These are phyloP conservation scores for Amaranthus cruentus DNA, from an alignment of 148 eudicot species.

Conservation along the genomic window DNA sequence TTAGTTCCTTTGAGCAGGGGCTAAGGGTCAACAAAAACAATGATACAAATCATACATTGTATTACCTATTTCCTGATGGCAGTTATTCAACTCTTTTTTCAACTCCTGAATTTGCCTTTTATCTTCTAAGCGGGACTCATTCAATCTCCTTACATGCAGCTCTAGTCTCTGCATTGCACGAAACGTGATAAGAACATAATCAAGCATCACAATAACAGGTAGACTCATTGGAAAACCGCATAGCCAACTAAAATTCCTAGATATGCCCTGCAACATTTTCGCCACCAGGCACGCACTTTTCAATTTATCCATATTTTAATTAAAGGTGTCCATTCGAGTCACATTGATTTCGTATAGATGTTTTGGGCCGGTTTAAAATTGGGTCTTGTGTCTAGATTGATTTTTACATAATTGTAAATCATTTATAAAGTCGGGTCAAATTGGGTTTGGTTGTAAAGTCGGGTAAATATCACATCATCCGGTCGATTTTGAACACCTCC, in stretches of 20 bases:
- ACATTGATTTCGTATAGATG: no score
- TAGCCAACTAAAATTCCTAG: no score
- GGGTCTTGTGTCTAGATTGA: no score
- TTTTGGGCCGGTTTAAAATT: no score
- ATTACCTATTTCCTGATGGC: constrained; percentile 73
- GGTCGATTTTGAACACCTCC: not conserved
- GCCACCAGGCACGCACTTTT: no score
- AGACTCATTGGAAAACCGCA: not conserved
- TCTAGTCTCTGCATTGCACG: constrained; percentile 52
- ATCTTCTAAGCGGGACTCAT: constrained; percentile 50
- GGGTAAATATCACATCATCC: not conserved
- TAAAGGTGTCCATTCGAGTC: no score
- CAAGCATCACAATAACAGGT: not conserved
- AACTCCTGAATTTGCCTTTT: constrained; percentile 47
- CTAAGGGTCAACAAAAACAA: not conserved
- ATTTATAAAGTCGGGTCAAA: no score
- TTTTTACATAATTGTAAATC: no score
- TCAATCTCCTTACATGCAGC: constrained; percentile 52
- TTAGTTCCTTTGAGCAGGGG: no score
- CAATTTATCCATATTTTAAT: no score
- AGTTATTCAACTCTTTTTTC: constrained; percentile 60
- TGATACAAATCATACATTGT: not conserved
- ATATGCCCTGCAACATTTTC: no score
- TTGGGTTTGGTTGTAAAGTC: no score
- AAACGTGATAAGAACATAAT: constrained; percentile 12